Percentiles rank a stretch among this genome's conserved stretches.
phyloP scores from a whole-genome alignment of 2,329 filamentous ascomycete species.

The Cadophora gregata region DNA sequence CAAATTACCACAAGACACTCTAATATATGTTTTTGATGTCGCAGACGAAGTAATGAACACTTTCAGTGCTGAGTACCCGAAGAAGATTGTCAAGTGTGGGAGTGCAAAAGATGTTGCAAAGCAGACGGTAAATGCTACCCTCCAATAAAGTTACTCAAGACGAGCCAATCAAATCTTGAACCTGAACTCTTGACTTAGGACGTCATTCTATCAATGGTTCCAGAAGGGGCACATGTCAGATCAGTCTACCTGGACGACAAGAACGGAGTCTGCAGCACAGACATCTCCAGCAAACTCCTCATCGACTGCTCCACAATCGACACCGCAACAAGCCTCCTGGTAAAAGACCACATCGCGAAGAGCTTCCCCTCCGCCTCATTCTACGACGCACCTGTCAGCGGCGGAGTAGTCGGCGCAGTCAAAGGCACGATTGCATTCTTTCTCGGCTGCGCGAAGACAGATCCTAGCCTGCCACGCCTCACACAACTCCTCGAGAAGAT shows the following conservation, averaged over 20 bases:
- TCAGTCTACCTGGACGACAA: conserved; percentile 58
- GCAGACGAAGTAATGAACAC: conserved; percentile 54
- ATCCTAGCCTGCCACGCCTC: conserved; percentile 52
- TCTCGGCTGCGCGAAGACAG: conserved; percentile 50
- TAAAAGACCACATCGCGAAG: conserved; percentile 20
- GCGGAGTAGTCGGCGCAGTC: conserved; percentile 45
- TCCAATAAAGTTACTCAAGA: not conserved
- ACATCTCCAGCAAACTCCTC: conserved; percentile 54
- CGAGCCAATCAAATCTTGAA: not conserved
- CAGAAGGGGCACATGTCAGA: conserved; percentile 70
- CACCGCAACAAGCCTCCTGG: conserved; percentile 58
- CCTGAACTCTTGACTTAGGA: conserved; percentile 53
- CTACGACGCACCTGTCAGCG: conserved; percentile 47
- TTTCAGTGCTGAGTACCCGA: conserved; percentile 20
- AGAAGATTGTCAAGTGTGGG: conserved; percentile 57
- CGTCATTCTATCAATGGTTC: conserved; percentile 70
- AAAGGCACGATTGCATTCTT: conserved; percentile 48
- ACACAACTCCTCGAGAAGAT: conserved; percentile 65
- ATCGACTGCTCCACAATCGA: conserved; percentile 79
- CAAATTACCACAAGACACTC: conserved; percentile 65
- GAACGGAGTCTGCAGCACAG: conserved; percentile 57
- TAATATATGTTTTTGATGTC: conserved; percentile 68
- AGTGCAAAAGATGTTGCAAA: conserved; percentile 62
- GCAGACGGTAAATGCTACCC: conserved; percentile 44
- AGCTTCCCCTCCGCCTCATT: conserved; percentile 35